Conservation (phyloP, 768 basidiomycete genomes). For the Solioccasus polychromus region DNA sequence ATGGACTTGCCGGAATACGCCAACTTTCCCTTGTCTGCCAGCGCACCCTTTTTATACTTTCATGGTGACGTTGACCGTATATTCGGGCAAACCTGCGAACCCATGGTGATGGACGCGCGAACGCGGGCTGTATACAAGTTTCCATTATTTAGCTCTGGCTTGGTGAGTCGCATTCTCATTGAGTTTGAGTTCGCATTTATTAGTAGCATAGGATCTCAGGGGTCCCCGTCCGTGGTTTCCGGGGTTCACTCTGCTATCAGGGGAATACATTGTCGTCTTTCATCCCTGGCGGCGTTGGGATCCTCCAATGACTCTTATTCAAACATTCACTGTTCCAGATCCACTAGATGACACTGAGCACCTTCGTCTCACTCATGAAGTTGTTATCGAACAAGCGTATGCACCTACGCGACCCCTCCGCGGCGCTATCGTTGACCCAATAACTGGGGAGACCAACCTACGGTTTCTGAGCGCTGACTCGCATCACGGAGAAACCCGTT, state of each 20-base stretch:
- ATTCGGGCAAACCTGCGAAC: constrained; percentile 7
- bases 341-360: neutral
- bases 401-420: constrained; percentile 13
- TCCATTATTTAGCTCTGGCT: constrained; percentile 9
- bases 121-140: constrained; percentile 17
- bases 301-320: constrained; percentile 14
- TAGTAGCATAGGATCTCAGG: constrained; percentile 2
- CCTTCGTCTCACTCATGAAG: constrained; percentile 21
- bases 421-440: constrained; percentile 9
- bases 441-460: constrained; percentile 10
- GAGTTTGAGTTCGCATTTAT: neutral
- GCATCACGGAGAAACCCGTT: constrained; percentile 2
- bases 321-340: constrained; percentile 15
- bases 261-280: constrained; percentile 14
- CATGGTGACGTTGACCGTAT: constrained; percentile 14
- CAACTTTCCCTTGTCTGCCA: constrained; percentile 16
- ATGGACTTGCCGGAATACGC: constrained; percentile 17
- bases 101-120: constrained; percentile 16
- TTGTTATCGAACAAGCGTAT: constrained; percentile 3
- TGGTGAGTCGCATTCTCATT: constrained; percentile 10
- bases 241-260: constrained; percentile 14
- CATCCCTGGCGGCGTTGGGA: constrained; percentile 2
- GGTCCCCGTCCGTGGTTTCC: constrained; percentile 5
- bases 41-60: constrained; percentile 15
- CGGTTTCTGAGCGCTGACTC: constrained; percentile 9